These are phyloP conservation scores for Tetragonia tetragonoides DNA, from an alignment of 148 eudicot genomes.

Conservation along the genomic window DNA sequence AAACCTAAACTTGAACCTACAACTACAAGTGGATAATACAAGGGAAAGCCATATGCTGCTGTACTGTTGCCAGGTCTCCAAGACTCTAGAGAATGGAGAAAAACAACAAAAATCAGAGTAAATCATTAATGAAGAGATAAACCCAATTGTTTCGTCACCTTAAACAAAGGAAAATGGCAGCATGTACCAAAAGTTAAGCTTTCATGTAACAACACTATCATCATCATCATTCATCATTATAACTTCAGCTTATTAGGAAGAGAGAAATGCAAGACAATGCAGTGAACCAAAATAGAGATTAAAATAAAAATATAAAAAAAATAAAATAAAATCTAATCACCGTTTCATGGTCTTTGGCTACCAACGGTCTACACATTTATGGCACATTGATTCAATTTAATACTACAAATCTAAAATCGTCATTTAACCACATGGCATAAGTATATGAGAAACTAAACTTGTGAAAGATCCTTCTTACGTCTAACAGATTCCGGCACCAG, in stretches of 20 bases:
- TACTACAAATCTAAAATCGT: constrained; percentile 16
- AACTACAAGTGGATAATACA: too few relatives aligned
- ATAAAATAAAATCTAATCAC: not conserved
- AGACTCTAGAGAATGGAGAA: not conserved
- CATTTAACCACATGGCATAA: constrained; percentile 29
- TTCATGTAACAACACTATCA: constrained; percentile 3
- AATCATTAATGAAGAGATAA: not conserved
- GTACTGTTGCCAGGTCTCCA: constrained; percentile 3
- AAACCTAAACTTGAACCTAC: too few relatives aligned
- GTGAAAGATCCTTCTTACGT: constrained; percentile 2
- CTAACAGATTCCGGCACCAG: not conserved
- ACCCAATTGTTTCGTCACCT: constrained; percentile 18
- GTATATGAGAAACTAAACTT: constrained; percentile 2
- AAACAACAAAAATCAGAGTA: constrained; percentile 21
- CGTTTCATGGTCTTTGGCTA: constrained; percentile 8
- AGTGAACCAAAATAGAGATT: not conserved
- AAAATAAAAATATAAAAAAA: too few relatives aligned
- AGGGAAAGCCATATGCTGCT: constrained; percentile 2
- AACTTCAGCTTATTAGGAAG: not conserved
- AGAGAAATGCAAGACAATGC: not conserved
- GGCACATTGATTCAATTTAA: constrained; percentile 14
- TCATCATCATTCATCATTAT: not conserved
- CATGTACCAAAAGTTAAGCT: not conserved
- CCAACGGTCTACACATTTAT: not conserved
- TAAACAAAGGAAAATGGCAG: constrained; percentile 22